phyloP scores from a whole-genome alignment of 148 eudicot species.

The Cornus kousa region DNA sequence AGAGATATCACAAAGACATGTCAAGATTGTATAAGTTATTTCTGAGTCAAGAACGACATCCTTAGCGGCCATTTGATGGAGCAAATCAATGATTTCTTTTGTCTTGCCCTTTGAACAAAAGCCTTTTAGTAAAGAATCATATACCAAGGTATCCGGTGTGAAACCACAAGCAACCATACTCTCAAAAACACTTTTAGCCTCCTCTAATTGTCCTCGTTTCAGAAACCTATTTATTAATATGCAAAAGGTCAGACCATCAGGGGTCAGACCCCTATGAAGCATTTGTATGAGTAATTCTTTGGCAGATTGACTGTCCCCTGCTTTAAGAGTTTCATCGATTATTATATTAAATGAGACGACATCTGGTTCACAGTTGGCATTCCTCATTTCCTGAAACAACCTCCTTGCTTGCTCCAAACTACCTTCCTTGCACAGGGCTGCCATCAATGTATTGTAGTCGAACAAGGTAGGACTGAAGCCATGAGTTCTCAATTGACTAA shows the following conservation, averaged over 20 bases:
- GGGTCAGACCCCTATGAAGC: constrained; percentile 57
- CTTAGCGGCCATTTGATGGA: constrained; percentile 62
- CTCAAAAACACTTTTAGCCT: constrained; percentile 54
- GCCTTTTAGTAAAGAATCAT: constrained; percentile 56
- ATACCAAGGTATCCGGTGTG: constrained; percentile 43
- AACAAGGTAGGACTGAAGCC: constrained; percentile 39
- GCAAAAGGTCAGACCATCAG: constrained; percentile 51
- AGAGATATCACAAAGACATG: constrained; percentile 41
- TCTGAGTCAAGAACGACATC: constrained; percentile 53
- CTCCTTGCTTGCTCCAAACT: constrained; percentile 60
- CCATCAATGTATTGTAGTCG: constrained; percentile 60
- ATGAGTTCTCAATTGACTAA: constrained; percentile 40
- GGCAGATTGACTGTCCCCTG: constrained; percentile 54
- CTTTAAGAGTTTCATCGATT: constrained; percentile 48
- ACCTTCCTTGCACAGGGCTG: constrained; percentile 55
- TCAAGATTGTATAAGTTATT: constrained; percentile 46
- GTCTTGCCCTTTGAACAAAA: constrained; percentile 42
- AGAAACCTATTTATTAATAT: constrained; percentile 49
- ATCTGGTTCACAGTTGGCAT: constrained; percentile 44
- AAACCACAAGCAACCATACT: constrained; percentile 56
- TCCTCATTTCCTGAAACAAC: constrained; percentile 55
- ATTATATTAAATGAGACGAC: constrained; percentile 50
- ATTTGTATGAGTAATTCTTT: constrained; percentile 47
- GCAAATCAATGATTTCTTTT: constrained; percentile 57
- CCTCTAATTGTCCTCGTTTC: constrained; percentile 56